Evolutionary conservation across 2,329 filamentous ascomycete species (phyloP).

Genomic region (Cryphonectria naterciae): DNA sequence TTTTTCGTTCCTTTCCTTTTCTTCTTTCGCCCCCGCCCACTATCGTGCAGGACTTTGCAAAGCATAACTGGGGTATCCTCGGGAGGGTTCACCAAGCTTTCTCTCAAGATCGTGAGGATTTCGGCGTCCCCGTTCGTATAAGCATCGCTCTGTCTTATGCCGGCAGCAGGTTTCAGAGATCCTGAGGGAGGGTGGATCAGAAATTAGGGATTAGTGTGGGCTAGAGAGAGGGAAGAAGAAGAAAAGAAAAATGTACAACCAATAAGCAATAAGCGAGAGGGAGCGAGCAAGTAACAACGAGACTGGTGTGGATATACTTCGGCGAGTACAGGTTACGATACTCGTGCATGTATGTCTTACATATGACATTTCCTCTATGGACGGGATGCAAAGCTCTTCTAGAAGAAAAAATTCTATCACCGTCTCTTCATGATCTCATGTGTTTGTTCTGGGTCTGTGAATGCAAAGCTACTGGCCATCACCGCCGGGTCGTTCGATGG

Average conservation of each 20-base stretch:
- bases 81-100: not conserved
- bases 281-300: not conserved
- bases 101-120: not conserved
- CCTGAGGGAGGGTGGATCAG: not conserved
- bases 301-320: not conserved
- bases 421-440: constrained; percentile 2
- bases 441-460: not conserved
- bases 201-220: not conserved
- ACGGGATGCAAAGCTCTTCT: not conserved
- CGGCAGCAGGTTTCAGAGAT: not conserved
- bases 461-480: not conserved
- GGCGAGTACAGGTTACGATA: not conserved
- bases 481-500: not conserved
- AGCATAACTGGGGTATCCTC: constrained; percentile 1
- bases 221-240: not conserved
- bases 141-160: not conserved
- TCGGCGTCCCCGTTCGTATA: not conserved
- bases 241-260: not conserved
- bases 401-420: not conserved
- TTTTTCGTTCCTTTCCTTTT: not conserved
- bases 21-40: too few relatives aligned
- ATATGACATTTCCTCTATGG: not conserved
- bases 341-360: not conserved
- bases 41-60: not conserved
- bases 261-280: not conserved